Base-by-base conservation (phyloP, 2,329 filamentous ascomycete genomes). In the Aureobasidium sp. region DNA sequence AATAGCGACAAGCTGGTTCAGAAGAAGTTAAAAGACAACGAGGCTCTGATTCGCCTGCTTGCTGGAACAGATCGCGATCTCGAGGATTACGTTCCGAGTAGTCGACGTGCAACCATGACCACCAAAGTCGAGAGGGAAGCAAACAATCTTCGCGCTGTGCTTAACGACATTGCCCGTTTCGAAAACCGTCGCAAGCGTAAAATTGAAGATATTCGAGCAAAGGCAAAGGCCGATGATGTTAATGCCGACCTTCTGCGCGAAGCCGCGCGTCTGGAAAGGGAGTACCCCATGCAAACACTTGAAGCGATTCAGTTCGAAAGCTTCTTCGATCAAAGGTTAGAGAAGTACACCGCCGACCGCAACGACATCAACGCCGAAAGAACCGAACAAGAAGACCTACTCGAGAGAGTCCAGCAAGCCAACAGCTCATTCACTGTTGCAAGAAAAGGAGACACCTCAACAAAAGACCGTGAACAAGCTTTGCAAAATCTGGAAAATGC, bases 261-360 rank as follows among this genome's bases (percentile, higher is more conserved):
- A 78, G 87, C 92, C 2, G 87, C 88, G 39, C 85, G 91, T 9
- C 79, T 97, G 13, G 94, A 97, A 76, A 85, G 92, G 49, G 87
- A 89, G 62, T 93, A 91, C 65, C 90, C 91, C 0, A 89, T 89
- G 75, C 91, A 92, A 41, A 84, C 86, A 11, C 88, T 99, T 57
- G 88, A 91, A 55, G 87, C 93, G 0, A 89, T 89, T 3, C 91
- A 97, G 68, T 97, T 99, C 69, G 94, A 99, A 69, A 84, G 86
- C 59, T 88, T 97, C 50, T 97, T 97, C 66, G 90, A 96, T 68
- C 82, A 86, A 66, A 85, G 91, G 1, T 82, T 99, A 2, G 85
- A 88, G 49, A 80, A 87, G 50, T 99, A 97, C 72, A 90, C 96
- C 65, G 76, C 83, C 0, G 93, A 97, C 67, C 77, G 89, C 16